These are phyloP conservation scores for Colletotrichum australisinense DNA, from an alignment of 2,329 filamentous ascomycete species.

Conservation along the genomic window DNA sequence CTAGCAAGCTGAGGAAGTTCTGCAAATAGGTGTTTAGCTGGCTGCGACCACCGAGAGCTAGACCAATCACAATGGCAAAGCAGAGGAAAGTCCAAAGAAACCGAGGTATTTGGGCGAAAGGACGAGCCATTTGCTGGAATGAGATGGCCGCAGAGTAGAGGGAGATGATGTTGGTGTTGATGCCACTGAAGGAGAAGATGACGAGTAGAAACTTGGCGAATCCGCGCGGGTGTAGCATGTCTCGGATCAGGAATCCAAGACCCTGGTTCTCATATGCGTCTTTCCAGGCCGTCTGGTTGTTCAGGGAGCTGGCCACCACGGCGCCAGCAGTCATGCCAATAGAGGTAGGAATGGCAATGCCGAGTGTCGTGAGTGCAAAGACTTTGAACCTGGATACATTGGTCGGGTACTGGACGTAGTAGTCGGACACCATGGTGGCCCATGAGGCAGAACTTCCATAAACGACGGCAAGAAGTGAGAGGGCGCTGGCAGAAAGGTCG, in stretches of 20 bases:
- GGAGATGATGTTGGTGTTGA: slow-evolving; percentile 7
- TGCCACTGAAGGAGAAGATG: slow-evolving; percentile 6
- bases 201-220: not conserved
- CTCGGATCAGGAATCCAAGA: not conserved
- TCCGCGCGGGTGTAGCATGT: not conserved
- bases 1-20: not conserved
- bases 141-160: slow-evolving; percentile 8
- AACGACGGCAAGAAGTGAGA: slow-evolving; percentile 57
- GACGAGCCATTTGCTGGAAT: not conserved
- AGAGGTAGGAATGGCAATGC: not conserved
- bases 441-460: slow-evolving; percentile 63
- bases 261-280: not conserved
- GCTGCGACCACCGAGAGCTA: not conserved
- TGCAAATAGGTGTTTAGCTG: not conserved
- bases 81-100: not conserved
- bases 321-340: not conserved
- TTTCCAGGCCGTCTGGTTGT: not conserved
- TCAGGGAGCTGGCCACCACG: not conserved
- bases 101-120: not conserved
- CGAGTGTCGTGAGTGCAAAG: not conserved
- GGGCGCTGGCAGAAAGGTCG: slow-evolving; percentile 50
- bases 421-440: slow-evolving; percentile 49
- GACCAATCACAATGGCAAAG: not conserved
- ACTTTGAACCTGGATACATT: not conserved
- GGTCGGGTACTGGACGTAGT: not conserved